phyloP scores from a whole-genome alignment of 495 filamentous ascomycete genomes.

The Penicillium angulare region DNA sequence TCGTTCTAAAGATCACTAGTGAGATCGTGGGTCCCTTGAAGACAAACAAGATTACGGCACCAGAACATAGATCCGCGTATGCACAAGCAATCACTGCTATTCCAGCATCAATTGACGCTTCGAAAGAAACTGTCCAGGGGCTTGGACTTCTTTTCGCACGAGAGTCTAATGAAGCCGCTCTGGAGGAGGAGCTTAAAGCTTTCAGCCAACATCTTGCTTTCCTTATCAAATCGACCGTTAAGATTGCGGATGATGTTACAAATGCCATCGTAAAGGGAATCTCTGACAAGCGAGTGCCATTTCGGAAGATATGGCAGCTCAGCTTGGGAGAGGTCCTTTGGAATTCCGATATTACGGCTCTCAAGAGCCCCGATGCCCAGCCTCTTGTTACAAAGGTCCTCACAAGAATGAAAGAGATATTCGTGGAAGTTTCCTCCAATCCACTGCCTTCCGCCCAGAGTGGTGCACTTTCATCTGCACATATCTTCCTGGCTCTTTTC shows the following conservation, averaged over 20 bases:
- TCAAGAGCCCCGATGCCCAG: conserved; percentile 42
- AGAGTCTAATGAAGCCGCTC: conserved; percentile 81
- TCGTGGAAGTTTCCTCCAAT: conserved; percentile 73
- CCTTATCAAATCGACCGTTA: conserved; percentile 55
- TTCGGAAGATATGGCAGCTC: conserved; percentile 79
- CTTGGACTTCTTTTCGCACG: conserved; percentile 66
- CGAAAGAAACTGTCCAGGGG: conserved; percentile 62
- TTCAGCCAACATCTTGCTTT: conserved; percentile 59
- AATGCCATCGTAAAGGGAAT: conserved; percentile 79
- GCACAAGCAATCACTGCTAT: conserved; percentile 72
- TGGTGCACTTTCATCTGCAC: conserved; percentile 71
- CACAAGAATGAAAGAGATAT: conserved; percentile 67
- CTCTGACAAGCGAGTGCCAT: conserved; percentile 74
- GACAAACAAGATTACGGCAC: conserved; percentile 71
- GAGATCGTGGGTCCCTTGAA: conserved; percentile 79
- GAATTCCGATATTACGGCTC: conserved; percentile 44
- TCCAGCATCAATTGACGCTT: conserved; percentile 52
- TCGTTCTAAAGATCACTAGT: conserved; percentile 63
- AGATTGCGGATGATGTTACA: conserved; percentile 58
- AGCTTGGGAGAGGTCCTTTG: conserved; percentile 72
- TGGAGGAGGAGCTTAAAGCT: conserved; percentile 69
- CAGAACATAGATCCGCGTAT: conserved; percentile 78
- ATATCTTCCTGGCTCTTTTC: conserved; percentile 65
- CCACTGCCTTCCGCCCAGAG: conserved; percentile 71
- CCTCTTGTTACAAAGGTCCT: conserved; percentile 51